Evolutionary conservation across 805 yeast species (phyloP).

Genomic region (Candida caryicola): DNA sequence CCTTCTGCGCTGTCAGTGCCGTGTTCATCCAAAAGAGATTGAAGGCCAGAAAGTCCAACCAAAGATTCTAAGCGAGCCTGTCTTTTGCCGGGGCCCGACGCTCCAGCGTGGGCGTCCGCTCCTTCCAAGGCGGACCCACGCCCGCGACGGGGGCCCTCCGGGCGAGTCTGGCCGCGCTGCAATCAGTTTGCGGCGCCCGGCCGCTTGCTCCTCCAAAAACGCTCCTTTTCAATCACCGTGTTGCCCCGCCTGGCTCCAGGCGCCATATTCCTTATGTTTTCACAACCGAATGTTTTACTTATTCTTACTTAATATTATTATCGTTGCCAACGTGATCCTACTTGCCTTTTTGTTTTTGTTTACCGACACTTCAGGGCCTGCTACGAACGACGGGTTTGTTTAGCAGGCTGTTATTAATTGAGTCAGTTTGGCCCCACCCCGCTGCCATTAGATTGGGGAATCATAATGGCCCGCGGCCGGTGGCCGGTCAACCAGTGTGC

Average conservation of each 20-base stretch:
- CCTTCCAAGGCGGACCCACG: no score
- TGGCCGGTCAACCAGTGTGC: not conserved
- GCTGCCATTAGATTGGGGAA: constrained; percentile 9
- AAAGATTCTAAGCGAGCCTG: constrained; percentile 43
- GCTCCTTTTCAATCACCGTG: no score
- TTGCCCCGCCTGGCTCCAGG: no score
- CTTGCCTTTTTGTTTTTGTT: constrained; percentile 7
- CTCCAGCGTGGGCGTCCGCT: no score
- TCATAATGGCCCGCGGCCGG: constrained; percentile 2
- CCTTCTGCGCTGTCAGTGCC: constrained; percentile 31
- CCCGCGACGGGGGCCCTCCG: no score
- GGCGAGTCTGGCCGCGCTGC: no score
- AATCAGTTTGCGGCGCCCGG: no score
- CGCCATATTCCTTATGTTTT: constrained; percentile 2
- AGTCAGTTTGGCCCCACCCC: no score
- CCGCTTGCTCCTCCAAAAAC: no score
- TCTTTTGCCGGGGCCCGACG: no score
- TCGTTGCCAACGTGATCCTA: constrained; percentile 2
- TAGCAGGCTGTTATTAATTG: no score
- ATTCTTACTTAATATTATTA: constrained; percentile 6
- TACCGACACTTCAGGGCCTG: constrained; percentile 1
- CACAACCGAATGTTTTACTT: constrained; percentile 1
- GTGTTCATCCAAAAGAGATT: constrained; percentile 39
- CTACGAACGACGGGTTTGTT: constrained; percentile 14
- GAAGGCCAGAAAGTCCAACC: constrained; percentile 42